Evolutionary conservation across 257 asterid species (phyloP), one percentile per base, ranked within the genome.

Genomic region (Solanum medicagineum): DNA sequence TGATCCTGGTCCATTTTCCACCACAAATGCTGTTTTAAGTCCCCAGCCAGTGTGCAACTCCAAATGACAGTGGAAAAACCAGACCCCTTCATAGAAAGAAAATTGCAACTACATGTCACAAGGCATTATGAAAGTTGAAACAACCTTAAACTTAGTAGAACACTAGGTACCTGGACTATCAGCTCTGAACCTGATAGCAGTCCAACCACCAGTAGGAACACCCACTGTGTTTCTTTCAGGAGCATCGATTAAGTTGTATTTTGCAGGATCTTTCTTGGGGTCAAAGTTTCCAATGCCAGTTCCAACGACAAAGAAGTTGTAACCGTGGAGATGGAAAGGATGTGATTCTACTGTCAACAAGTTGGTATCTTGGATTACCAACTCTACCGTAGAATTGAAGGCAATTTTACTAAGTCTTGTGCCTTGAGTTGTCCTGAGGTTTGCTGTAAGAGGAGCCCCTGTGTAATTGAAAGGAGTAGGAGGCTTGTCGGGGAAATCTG

Each of bases 121-220:
- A 24, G 44, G 20, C 6, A 24, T 24, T 77, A 77, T 20, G 19
- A 44, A 73, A n/a, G 42, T 56, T 15, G 77, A 0, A 42, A 15
- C 56, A 65, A 65, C 44, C 73, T 26, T 60, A 12, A 36, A 22
- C 74, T 26, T 60, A 32, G 24, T 68, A 1, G 8, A 70, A n/a
- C 22, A 20, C 69, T 74, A 3, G n/a, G 6, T 87, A 94, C 98
- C 98, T 85, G 98, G 97, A 92, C 93, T 94, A 86, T 92, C 96
- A 59, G 97, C 97, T 40, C 93, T 84, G 88, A 91, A 94, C 20
- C 98, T 90, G 70, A 94, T 93, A 14, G 97, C 97, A 62, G 97
- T 87, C 98, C 98, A 94, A 1, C 98, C 98, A 15, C 97, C 97
- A 1, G 97, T 93, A 0, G 96, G 98, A 24, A 94, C 96, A 8